Percentiles rank a stretch among this genome's conserved stretches.
Evolutionary conservation across 768 basidiomycete genomes (phyloP).

Genomic region (Wakefieldia striispora): DNA sequence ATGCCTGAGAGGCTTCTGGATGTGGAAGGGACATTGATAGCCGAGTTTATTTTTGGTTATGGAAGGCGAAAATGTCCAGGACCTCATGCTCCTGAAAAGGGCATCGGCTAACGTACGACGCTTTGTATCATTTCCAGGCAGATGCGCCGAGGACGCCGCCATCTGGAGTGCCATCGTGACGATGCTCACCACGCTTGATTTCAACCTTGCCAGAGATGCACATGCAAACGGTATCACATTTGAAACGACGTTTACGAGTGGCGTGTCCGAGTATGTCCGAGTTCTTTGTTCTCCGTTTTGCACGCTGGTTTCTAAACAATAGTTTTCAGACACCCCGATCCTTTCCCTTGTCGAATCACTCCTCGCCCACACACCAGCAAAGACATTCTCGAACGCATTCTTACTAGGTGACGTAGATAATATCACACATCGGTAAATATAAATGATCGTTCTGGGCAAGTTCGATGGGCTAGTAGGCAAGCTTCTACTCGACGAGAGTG

Average conservation of each 20-base stretch:
- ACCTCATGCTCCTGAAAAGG: too few species aligned
- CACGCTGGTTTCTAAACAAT: not conserved
- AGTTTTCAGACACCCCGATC: not conserved
- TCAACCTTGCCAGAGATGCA: not conserved
- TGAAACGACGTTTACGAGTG: not conserved
- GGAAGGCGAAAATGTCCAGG: constrained; percentile 3
- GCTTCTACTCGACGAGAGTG: too few species aligned
- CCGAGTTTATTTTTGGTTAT: constrained; percentile 4
- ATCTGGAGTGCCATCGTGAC: not conserved
- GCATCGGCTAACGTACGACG: too few species aligned
- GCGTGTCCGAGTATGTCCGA: not conserved
- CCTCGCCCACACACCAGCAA: not conserved
- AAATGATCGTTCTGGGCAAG: too few species aligned
- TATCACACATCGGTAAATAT: too few species aligned
- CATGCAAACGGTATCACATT: not conserved
- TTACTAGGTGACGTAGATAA: too few species aligned
- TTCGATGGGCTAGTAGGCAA: too few species aligned
- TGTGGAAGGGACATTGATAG: not conserved
- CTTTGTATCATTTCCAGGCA: not conserved
- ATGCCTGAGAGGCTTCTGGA: constrained; percentile 12
- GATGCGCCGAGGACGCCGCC: not conserved
- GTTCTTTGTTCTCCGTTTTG: not conserved
- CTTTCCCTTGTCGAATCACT: not conserved
- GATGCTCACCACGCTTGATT: not conserved
- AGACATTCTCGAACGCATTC: not conserved